Conservation (phyloP, 495 filamentous ascomycete genomes). For the Cryomyces minteri region DNA sequence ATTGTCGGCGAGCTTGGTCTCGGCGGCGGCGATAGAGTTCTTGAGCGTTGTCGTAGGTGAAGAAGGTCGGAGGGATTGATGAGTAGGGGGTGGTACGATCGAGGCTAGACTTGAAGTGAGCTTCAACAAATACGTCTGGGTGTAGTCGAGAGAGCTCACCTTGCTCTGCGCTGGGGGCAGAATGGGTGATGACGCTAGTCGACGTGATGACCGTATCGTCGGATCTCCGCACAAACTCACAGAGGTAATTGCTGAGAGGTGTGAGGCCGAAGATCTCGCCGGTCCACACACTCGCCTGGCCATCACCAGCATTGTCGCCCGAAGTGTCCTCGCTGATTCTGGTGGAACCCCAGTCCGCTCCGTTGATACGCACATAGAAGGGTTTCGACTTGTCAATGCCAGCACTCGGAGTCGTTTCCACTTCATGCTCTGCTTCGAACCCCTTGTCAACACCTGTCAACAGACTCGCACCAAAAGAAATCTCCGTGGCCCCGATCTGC, state of each 20-base stretch:
- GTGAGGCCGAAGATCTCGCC: constrained; percentile 83
- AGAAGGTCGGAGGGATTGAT: constrained; percentile 42
- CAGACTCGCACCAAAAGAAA: constrained; percentile 43
- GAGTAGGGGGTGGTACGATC: constrained; percentile 35
- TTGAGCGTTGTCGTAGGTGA: constrained; percentile 82
- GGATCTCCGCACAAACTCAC: constrained; percentile 61
- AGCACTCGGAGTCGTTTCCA: background rate
- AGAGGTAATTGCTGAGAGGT: constrained; percentile 67
- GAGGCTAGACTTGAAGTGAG: constrained; percentile 21
- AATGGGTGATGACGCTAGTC: constrained; percentile 62
- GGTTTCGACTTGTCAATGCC: constrained; percentile 46
- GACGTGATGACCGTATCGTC: constrained; percentile 57
- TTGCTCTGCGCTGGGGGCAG: constrained; percentile 48
- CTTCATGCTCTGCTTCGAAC: background rate
- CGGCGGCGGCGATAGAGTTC: constrained; percentile 67
- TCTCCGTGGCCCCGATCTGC: constrained; percentile 61
- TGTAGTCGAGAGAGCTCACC: constrained; percentile 19
- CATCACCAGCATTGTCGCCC: constrained; percentile 30
- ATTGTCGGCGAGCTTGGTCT: constrained; percentile 59
- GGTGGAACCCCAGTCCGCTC: constrained; percentile 73
- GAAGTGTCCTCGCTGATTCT: constrained; percentile 32
- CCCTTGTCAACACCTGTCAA: background rate
- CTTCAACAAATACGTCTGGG: constrained; percentile 3
- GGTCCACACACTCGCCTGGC: constrained; percentile 40
- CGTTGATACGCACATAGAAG: constrained; percentile 78